Evolutionary conservation across 352 stramenopile genomes (phyloP), one percentile per base, ranked within the genome.

Genomic region (Blastocystis sp.): DNA sequence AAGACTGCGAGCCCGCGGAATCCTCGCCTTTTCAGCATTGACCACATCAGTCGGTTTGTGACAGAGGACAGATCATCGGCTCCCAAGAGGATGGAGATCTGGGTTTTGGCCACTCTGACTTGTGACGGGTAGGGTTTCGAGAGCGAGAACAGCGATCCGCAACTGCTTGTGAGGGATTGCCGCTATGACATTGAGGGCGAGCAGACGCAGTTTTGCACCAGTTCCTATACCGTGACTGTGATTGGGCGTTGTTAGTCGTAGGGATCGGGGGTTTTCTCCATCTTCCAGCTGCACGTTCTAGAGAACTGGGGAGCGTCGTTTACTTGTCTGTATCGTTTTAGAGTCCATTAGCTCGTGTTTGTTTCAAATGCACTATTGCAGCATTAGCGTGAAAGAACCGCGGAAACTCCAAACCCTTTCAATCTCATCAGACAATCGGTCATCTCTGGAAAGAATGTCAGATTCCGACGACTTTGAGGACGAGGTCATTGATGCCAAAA

Each of bases 401-500:
- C 48, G 48, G 48, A 17, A 17, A 7, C 14, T 56, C 28, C 9
- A 34, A 34, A 38, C 61, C 10, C 10, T 21, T 17, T 23, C 10
- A 1, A 28, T 41, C 23, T 21, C 11, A 67, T 14, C n/a, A 66
- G 28, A 43, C 2, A 62, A 40, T 65, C 60, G 7, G 23, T 65
- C 3, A 28, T 17, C 23, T 23, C 21, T 23, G 5, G 14, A 14
- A 38, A 65, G 9, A 10, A 84, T 84, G 74, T 67, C 74, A 56
- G 74, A 84, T 69, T 84, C 74, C 2, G 74, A 84, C 48, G 74
- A 84, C 53, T 69, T 84, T 48, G 53, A 53, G 34, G 74, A 84
- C 48, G 74, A 84, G n/a, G 56, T 62, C 19, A 53, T 84, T 48
- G 74, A 84, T 84, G 21, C 74, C 41, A 40, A 52, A 34, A 45